These are phyloP conservation scores for Xylariaceae sp. DNA, from an alignment of 2,329 filamentous ascomycete genomes.

Conservation along the genomic window DNA sequence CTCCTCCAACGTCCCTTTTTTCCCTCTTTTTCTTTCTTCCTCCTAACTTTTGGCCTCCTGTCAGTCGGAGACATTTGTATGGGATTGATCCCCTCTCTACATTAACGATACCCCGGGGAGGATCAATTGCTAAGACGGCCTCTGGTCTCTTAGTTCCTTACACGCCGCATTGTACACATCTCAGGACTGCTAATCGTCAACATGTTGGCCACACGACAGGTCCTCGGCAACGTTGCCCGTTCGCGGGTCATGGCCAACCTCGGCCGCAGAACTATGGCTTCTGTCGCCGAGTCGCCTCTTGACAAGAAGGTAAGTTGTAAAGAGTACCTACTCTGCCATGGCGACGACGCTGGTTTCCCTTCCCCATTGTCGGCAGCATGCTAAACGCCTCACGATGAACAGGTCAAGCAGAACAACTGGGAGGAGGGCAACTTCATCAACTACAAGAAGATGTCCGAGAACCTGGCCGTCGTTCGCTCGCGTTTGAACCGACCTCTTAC, in stretches of 20 bases:
- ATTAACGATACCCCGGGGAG: conserved; percentile 21
- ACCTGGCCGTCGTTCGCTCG: conserved; percentile 81
- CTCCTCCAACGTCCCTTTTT: conserved; percentile 12
- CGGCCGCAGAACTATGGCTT: conserved; percentile 68
- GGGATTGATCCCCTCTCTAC: conserved; percentile 27
- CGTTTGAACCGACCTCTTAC: conserved; percentile 91
- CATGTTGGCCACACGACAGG: conserved; percentile 68
- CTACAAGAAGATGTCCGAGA: conserved; percentile 99
- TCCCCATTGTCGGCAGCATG: background rate
- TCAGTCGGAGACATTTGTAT: conserved; percentile 31
- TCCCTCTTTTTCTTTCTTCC: conserved; percentile 14
- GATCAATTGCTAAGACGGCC: conserved; percentile 32
- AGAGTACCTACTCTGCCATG: background rate
- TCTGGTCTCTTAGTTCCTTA: conserved; percentile 15
- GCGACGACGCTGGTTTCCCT: background rate
- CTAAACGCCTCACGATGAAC: conserved; percentile 28
- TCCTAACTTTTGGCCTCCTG: conserved; percentile 7
- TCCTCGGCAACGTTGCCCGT: conserved; percentile 60
- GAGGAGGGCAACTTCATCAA: conserved; percentile 97
- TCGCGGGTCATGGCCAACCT: conserved; percentile 51
- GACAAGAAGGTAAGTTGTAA: conserved; percentile 68
- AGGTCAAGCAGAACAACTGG: conserved; percentile 92
- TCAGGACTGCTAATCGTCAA: conserved; percentile 35
- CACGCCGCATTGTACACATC: conserved; percentile 13
- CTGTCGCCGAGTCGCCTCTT: conserved; percentile 77